These are phyloP conservation scores for Phytophthora quininea DNA, from an alignment of 352 stramenopile genomes.

Conservation along the genomic window DNA sequence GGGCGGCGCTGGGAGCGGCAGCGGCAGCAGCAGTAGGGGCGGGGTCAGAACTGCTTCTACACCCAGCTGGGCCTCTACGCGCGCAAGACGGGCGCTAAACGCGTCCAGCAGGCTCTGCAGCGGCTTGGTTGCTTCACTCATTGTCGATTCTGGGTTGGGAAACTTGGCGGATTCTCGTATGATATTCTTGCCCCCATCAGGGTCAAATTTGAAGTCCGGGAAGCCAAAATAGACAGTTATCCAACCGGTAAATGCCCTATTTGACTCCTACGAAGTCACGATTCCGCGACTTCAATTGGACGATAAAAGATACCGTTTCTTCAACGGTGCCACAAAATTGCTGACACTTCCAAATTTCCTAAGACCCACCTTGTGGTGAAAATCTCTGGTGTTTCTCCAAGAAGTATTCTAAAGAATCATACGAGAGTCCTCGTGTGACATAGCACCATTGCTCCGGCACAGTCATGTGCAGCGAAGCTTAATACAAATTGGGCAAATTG, in stretches of 20 bases:
- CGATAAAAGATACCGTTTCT: too few species aligned
- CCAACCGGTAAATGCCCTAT: background rate
- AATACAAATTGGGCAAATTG: too few species aligned
- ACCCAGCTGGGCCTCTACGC: constrained; percentile 82
- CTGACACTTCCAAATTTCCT: too few species aligned
- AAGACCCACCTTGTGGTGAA: too few species aligned
- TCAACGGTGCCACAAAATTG: too few species aligned
- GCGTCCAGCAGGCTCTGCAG: constrained; percentile 84
- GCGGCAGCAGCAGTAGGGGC: constrained; percentile 2
- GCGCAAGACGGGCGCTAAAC: constrained; percentile 77
- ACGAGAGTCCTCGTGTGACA: too few species aligned
- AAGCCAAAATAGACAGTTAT: background rate
- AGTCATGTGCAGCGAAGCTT: too few species aligned
- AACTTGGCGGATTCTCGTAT: constrained; percentile 21
- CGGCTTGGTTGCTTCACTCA: constrained; percentile 76
- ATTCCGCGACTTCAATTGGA: too few species aligned
- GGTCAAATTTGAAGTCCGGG: background rate
- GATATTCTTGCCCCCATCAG: constrained; percentile 21
- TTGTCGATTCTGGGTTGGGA: constrained; percentile 12
- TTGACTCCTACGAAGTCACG: background rate
- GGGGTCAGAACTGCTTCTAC: constrained; percentile 37
- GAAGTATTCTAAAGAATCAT: too few species aligned
- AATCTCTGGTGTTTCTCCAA: too few species aligned
- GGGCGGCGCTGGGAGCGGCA: constrained; percentile 14
- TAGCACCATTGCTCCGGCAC: too few species aligned